phyloP scores from a whole-genome alignment of 139 green algal species.

The Asterochloris sp. region DNA sequence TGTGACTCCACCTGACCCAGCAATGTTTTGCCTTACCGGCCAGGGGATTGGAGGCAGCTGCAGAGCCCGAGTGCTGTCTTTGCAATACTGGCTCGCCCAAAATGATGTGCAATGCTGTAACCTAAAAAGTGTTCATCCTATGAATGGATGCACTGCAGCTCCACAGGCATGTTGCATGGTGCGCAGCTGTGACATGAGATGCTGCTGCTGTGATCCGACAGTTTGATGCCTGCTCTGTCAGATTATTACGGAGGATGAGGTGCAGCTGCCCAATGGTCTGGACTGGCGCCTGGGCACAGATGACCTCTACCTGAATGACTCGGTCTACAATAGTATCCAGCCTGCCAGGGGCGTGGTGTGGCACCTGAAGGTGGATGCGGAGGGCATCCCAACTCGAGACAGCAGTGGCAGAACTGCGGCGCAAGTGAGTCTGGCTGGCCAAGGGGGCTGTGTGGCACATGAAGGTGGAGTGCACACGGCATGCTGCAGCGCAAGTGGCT shows the following conservation, averaged over 20 bases:
- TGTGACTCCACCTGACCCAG: no score
- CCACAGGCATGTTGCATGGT: no score
- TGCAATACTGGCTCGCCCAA: no score
- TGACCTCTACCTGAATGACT: conserved; percentile 17
- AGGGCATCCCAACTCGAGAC: background rate
- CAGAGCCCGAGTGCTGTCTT: no score
- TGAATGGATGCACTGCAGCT: no score
- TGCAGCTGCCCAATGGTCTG: conserved; percentile 7
- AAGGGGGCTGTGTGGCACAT: background rate
- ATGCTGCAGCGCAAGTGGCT: background rate
- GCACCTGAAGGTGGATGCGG: conserved; percentile 1
- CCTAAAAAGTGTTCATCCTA: no score
- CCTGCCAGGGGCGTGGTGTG: background rate
- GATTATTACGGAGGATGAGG: background rate
- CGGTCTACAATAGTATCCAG: background rate
- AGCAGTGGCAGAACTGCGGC: background rate
- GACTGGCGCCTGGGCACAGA: background rate
- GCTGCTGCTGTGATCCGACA: no score
- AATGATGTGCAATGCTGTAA: no score
- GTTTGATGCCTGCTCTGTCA: background rate
- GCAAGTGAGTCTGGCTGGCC: background rate
- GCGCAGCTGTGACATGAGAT: no score
- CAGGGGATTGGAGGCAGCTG: no score
- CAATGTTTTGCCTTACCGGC: no score
- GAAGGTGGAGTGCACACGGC: background rate